A percentile compares a stretch with the other conserved stretches of the same genome.
These are phyloP conservation scores for Soucietia sequanensis DNA, from an alignment of 805 yeast species.

Conservation along the genomic window DNA sequence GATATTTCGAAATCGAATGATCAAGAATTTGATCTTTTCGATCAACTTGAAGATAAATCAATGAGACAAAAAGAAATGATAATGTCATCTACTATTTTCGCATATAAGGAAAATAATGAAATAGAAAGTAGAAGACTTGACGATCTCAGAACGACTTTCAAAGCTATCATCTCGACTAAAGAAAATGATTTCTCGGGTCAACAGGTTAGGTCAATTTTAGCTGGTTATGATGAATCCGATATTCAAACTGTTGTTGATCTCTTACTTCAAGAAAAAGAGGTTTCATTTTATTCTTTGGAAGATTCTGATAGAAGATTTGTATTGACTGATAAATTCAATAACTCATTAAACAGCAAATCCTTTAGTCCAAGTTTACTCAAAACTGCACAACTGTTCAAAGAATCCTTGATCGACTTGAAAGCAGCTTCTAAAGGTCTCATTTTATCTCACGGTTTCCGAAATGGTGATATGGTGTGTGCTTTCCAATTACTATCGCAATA, in stretches of 20 bases:
- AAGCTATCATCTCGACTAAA: constrained; percentile 59
- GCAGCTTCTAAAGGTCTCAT: constrained; percentile 52
- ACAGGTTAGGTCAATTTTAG: constrained; percentile 47
- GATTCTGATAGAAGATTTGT: constrained; percentile 47
- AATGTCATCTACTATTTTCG: constrained; percentile 45
- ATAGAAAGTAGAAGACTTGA: constrained; percentile 20
- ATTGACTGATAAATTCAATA: constrained; percentile 52
- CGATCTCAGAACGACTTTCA: constrained; percentile 41
- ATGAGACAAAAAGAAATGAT: constrained; percentile 69
- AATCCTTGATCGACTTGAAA: constrained; percentile 39
- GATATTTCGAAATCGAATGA: constrained; percentile 15
- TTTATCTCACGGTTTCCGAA: constrained; percentile 54
- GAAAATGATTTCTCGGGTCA: constrained; percentile 45
- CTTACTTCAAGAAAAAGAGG: constrained; percentile 56
- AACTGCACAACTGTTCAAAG: constrained; percentile 47
- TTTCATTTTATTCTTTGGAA: constrained; percentile 44
- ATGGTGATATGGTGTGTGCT: constrained; percentile 62
- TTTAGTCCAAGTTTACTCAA: constrained; percentile 39
- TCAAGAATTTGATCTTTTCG: constrained; percentile 25
- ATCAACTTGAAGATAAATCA: constrained; percentile 55
- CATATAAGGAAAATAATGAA: constrained; percentile 20
- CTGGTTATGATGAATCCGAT: constrained; percentile 41
- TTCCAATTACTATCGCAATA: constrained; percentile 51
- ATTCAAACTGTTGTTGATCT: constrained; percentile 50
- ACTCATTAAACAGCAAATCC: constrained; percentile 37